A percentile compares a stretch with the other conserved stretches of the same genome.
Evolutionary conservation across 2,329 filamentous ascomycete species (phyloP).

Genomic region (Talaromyces sp.): DNA sequence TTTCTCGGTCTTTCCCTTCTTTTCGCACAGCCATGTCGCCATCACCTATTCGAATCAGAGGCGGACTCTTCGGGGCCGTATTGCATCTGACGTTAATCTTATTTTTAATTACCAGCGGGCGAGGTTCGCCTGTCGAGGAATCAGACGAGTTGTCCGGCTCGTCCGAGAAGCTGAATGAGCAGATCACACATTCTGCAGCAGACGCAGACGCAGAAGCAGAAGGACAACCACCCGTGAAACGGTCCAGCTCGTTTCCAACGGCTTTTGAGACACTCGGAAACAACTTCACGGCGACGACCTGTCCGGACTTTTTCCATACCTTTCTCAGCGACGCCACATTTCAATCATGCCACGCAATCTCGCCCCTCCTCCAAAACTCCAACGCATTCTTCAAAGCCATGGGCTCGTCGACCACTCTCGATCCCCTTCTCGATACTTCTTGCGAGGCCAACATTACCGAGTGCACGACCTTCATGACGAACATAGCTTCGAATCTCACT

Average conservation of each 20-base stretch:
- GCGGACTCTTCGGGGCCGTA: background rate
- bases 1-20: background rate
- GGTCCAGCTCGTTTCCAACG: conserved; percentile 43
- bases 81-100: conserved; percentile 9
- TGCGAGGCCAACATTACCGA: conserved; percentile 62
- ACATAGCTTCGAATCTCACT: conserved; percentile 61
- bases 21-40: background rate
- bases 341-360: conserved; percentile 72
- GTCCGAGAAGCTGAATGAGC: background rate
- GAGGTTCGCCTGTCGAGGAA: background rate
- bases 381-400: conserved; percentile 75
- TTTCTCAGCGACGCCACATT: conserved; percentile 64
- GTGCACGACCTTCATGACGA: conserved; percentile 61
- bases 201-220: background rate
- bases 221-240: background rate
- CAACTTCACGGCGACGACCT: conserved; percentile 53
- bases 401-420: conserved; percentile 64
- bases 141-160: background rate
- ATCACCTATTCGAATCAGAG: background rate
- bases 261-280: conserved; percentile 62
- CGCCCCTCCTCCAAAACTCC: conserved; percentile 78
- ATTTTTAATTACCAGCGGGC: conserved; percentile 6
- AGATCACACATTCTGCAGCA: conserved; percentile 11
- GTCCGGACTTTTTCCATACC: conserved; percentile 53
- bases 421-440: conserved; percentile 69